phyloP scores from a whole-genome alignment of 2,329 filamentous ascomycete genomes.

The Apiospora sp. region DNA sequence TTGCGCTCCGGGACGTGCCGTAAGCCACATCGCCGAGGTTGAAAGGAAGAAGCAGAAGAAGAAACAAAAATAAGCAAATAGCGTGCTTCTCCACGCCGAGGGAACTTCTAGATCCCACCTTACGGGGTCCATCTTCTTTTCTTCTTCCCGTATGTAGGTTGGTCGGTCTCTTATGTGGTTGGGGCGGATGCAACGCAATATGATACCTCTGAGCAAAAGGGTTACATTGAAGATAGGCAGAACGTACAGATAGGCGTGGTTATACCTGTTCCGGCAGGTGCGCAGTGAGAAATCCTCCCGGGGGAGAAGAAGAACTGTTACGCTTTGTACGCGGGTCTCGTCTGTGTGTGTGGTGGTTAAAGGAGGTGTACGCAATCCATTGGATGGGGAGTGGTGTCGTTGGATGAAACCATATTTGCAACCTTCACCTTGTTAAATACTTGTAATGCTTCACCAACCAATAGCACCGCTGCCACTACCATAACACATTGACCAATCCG shows the following conservation, averaged over 20 bases:
- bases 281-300: background rate
- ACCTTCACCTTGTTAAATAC: background rate
- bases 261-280: background rate
- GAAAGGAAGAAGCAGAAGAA: background rate
- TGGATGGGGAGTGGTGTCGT: background rate
- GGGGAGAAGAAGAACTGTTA: background rate
- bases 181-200: background rate
- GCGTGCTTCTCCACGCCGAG: background rate
- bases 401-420: background rate
- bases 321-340: background rate
- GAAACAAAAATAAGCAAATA: background rate
- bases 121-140: background rate
- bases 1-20: background rate
- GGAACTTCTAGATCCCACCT: background rate
- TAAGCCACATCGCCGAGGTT: background rate
- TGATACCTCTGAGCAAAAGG: background rate
- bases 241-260: background rate
- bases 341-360: background rate
- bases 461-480: background rate
- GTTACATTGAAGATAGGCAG: background rate
- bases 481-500: background rate
- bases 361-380: background rate
- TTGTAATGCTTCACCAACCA: background rate
- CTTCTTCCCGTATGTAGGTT: background rate
- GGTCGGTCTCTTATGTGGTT: background rate